phyloP scores from a whole-genome alignment of 208 protist species.

The Leishmania arabica region DNA sequence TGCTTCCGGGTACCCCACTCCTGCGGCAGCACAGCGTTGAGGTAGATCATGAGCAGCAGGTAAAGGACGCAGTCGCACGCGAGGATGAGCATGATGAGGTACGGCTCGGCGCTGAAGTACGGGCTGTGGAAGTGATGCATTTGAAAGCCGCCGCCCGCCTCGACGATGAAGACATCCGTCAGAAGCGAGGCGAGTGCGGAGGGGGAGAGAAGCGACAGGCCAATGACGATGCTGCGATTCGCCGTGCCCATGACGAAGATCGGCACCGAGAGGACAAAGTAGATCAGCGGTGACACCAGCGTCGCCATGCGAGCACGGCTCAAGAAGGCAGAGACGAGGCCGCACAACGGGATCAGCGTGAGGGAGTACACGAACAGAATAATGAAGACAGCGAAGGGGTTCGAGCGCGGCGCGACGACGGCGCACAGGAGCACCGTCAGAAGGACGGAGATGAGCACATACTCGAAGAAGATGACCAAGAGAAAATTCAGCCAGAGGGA shows the following conservation, averaged over 20 bases:
- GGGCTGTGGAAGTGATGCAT: constrained; percentile 28
- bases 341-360: constrained; percentile 50
- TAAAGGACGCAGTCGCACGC: constrained; percentile 47
- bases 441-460: constrained; percentile 44
- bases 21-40: constrained; percentile 68
- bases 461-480: constrained; percentile 58
- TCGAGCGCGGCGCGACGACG: constrained; percentile 43
- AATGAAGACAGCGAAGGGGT: constrained; percentile 53
- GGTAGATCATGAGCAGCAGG: constrained; percentile 57
- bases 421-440: constrained; percentile 55
- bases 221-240: constrained; percentile 8
- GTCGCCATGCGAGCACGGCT: constrained; percentile 59
- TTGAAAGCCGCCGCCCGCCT: constrained; percentile 43
- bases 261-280: constrained; percentile 37
- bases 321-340: constrained; percentile 66
- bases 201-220: constrained; percentile 57
- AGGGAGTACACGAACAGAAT: constrained; percentile 59
- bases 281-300: constrained; percentile 68
- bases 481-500: constrained; percentile 61
- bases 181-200: constrained; percentile 43
- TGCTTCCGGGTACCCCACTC: constrained; percentile 55
- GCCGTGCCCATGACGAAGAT: constrained; percentile 40
- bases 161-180: constrained; percentile 28
- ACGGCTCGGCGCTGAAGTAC: constrained; percentile 27
- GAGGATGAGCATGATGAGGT: constrained; percentile 30